Conservation (phyloP, 164 flowering plant genomes). For the Chimonanthus salicifolius region DNA sequence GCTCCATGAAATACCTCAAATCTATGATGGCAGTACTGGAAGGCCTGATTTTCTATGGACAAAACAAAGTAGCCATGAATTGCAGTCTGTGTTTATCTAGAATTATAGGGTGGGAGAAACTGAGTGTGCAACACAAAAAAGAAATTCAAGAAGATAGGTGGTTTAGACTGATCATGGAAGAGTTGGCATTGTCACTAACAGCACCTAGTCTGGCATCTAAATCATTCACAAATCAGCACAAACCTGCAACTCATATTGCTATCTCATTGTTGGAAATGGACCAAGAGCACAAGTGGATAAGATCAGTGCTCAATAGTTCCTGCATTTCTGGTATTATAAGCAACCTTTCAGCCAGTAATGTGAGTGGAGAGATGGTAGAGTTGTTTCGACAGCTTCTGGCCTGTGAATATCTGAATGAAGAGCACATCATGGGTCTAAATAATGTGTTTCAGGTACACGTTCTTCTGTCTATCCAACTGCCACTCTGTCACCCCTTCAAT, state of each 20-base stretch:
- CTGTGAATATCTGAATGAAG: constrained; percentile 40
- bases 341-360: constrained; percentile 47
- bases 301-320: constrained; percentile 47
- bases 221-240: constrained; percentile 45
- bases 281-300: constrained; percentile 62
- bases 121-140: constrained; percentile 19
- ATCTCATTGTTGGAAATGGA: constrained; percentile 49
- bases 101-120: constrained; percentile 55
- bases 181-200: constrained; percentile 61
- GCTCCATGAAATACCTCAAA: constrained; percentile 35
- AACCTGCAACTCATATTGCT: constrained; percentile 59
- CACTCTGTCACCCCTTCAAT: not conserved
- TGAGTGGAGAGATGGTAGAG: constrained; percentile 49
- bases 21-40: constrained; percentile 60
- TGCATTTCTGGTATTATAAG: constrained; percentile 54
- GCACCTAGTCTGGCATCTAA: constrained; percentile 62
- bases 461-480: constrained; percentile 4
- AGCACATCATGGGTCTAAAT: constrained; percentile 48
- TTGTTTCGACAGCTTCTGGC: constrained; percentile 51
- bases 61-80: constrained; percentile 63
- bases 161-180: constrained; percentile 78
- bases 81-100: constrained; percentile 59
- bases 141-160: constrained; percentile 35
- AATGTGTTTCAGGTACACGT: constrained; percentile 59
- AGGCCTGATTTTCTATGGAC: constrained; percentile 54